Base-by-base conservation (phyloP, 192 early-diverging fungal genomes). In the Chytriomyces confervae region DNA sequence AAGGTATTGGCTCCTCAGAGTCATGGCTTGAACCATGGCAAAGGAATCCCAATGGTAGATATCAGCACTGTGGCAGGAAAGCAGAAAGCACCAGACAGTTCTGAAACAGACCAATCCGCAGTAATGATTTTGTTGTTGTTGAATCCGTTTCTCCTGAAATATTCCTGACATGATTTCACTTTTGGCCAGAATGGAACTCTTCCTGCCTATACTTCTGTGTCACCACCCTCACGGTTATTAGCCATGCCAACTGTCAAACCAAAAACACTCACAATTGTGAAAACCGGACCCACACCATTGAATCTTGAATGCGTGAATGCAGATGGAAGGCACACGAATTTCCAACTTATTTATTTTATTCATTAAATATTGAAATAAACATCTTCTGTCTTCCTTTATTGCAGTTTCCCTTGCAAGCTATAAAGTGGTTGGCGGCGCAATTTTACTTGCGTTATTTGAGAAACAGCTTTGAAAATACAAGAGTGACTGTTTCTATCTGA, bases 241-340 rank as follows among this genome's bases (percentile, higher is more conserved):
- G 74, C 74, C 7, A 20, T 76, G 10, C 62, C 74, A 20, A 20
- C 27, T 50, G 48, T 76, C 13, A 76, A 66, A 47, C 3, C 63
- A 27, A 64, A 66, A 43, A 18, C 69, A 27, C 6, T 62, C 47
- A 49, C 61, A 2, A 24, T 53, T 18, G 36, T 77, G 16, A 23
- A 16, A 7, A 62, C 53, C n/a, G 68, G 66, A 10, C 18, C 57
- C 13, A 18, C 66, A n/a, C 48, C 18, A 18, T 60, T 76, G 43
- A 83, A 77, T 9, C 23, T 86, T 27, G 78, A 83, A 69, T 75
- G 77, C 72, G 73, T 71, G 47, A 84, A 75, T 29, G 53, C 68
- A 36, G 66, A 67, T 64, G 50, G n/a, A n/a, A n/a, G n/a, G n/a
- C n/a, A n/a, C n/a, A n/a, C n/a, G n/a, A n/a, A n/a, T n/a, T n/a